A percentile compares a stretch with the other conserved stretches of the same genome.
phyloP scores from a whole-genome alignment of 1,284 basidiomycete species.

The Macrocybe sp. region DNA sequence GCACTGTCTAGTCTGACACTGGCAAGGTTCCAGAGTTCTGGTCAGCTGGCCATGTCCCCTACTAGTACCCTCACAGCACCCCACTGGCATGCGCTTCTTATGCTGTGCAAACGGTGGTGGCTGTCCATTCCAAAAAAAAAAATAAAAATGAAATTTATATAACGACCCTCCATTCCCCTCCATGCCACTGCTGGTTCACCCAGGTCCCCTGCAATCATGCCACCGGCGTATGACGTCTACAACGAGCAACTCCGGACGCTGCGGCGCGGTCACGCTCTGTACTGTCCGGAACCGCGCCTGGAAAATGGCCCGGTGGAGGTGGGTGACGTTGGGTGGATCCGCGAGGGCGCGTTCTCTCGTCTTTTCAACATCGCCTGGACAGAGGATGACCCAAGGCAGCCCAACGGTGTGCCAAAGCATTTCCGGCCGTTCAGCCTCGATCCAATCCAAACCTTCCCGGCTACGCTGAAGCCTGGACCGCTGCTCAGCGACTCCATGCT shows the following conservation, averaged over 20 bases:
- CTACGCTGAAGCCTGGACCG: constrained; percentile 11
- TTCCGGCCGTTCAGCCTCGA: constrained; percentile 7
- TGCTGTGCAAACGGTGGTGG: no score
- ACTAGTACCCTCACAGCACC: no score
- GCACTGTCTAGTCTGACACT: no score
- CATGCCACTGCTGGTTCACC: no score
- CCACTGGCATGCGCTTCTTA: no score
- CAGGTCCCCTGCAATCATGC: constrained; percentile 2
- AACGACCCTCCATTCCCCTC: no score
- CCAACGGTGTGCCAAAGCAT: constrained; percentile 7
- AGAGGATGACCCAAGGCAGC: constrained; percentile 9
- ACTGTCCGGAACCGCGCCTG: constrained; percentile 9
- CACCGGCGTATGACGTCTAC: constrained; percentile 9
- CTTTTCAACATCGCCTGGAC: constrained; percentile 10
- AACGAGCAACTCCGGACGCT: constrained; percentile 8
- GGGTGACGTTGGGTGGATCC: constrained; percentile 8
- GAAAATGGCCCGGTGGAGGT: constrained; percentile 9
- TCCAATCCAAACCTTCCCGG: constrained; percentile 4
- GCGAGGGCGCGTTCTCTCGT: constrained; percentile 7
- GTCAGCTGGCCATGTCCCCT: no score
- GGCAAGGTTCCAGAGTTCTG: no score
- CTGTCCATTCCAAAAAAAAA: no score
- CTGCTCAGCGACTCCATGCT: constrained; percentile 9
- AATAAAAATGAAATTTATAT: no score
- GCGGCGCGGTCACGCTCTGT: constrained; percentile 8